phyloP scores from a whole-genome alignment of 139 green algal genomes.

The Desmodesmus armatus region DNA sequence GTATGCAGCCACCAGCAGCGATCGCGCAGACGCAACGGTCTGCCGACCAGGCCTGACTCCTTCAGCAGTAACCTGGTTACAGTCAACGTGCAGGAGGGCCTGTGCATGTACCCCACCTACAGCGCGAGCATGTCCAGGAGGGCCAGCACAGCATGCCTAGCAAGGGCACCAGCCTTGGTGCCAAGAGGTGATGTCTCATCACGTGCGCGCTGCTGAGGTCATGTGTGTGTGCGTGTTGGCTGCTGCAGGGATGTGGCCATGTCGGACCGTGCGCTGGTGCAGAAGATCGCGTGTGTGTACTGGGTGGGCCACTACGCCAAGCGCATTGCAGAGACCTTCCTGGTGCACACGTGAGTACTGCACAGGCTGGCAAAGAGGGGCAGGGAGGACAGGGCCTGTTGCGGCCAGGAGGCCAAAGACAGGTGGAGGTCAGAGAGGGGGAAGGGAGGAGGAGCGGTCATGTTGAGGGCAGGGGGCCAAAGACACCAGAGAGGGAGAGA shows the following conservation, averaged over 20 bases:
- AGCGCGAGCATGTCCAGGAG: too few relatives aligned
- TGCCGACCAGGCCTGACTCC: too few relatives aligned
- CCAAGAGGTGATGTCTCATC: neutral
- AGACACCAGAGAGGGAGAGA: too few relatives aligned
- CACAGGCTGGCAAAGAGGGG: neutral
- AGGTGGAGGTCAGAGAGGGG: too few relatives aligned
- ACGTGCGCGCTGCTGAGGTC: too few relatives aligned
- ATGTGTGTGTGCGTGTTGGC: neutral
- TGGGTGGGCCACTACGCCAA: constrained; percentile 97
- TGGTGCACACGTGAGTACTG: constrained; percentile 90
- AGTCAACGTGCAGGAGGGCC: neutral
- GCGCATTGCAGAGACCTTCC: constrained; percentile 95
- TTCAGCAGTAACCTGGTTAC: too few relatives aligned
- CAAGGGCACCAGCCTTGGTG: neutral
- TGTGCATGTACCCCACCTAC: neutral
- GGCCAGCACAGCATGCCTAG: too few relatives aligned
- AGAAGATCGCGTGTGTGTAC: constrained; percentile 89
- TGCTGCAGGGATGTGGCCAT: neutral
- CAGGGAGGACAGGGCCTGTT: too few relatives aligned
- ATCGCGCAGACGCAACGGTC: too few relatives aligned
- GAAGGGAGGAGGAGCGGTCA: too few relatives aligned
- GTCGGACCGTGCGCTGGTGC: constrained; percentile 52
- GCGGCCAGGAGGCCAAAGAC: too few relatives aligned
- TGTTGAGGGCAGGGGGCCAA: too few relatives aligned
- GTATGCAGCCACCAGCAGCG: neutral